Evolutionary conservation across 495 filamentous ascomycete genomes (phyloP), one percentile per base, ranked within the genome.

Genomic region (Opeltia flavorubescens): DNA sequence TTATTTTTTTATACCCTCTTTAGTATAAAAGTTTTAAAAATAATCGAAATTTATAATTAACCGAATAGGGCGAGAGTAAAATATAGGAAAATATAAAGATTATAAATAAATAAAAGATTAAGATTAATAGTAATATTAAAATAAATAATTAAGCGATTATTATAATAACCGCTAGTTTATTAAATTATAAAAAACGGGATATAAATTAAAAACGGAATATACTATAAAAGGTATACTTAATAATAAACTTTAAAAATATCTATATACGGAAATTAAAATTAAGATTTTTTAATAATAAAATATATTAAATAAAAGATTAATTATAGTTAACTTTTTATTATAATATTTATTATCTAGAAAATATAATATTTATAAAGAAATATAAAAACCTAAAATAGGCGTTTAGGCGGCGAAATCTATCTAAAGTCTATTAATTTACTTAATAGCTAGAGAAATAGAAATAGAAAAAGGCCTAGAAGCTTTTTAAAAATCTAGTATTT

Each of bases 361-460:
- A n/a, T n/a, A n/a, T n/a, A 26, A 41, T 50, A 15, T 45, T 21
- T 38, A 48, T 35, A 30, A 23, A 29, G n/a, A 17, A 42, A 5
- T 5, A 30, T 13, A 2, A 4, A 34, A 3, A 43, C n/a, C n/a
- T n/a, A n/a, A n/a, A n/a, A n/a, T n/a, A n/a, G n/a, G n/a, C n/a
- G n/a, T n/a, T n/a, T n/a, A n/a, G n/a, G n/a, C n/a, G n/a, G n/a
- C n/a, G n/a, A n/a, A n/a, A n/a, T n/a, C n/a, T n/a, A n/a, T 2
- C 12, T 33, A 29, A 30, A 35, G 27, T 25, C 24, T 23, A 28
- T 12, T 17, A 47, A 27, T 44, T 15, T 11, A 46, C 13, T 28
- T 49, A 46, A n/a, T n/a, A n/a, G n/a, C n/a, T n/a, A n/a, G n/a
- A n/a, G n/a, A n/a, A n/a, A n/a, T n/a, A n/a, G n/a, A n/a, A n/a